These are phyloP conservation scores for Trichoderma asperelloides DNA, from an alignment of 495 filamentous ascomycete species.

Conservation along the genomic window DNA sequence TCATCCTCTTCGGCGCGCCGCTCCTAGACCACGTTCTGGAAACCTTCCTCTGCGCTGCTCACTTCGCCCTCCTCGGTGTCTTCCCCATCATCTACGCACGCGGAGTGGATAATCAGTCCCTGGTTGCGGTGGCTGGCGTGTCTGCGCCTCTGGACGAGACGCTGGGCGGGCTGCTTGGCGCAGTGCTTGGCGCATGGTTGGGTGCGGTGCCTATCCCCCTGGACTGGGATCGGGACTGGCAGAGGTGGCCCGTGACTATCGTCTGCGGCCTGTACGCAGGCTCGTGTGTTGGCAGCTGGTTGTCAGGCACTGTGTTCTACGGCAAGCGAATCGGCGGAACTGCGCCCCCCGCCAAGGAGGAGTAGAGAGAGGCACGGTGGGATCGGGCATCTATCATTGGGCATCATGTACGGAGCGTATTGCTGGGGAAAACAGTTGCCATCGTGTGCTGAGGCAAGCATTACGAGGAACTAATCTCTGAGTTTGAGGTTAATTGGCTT, in stretches of 20 bases:
- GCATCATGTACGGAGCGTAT: background rate
- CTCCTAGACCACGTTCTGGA: constrained; percentile 71
- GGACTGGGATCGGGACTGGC: constrained; percentile 94
- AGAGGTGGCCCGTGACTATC: constrained; percentile 93
- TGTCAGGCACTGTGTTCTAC: constrained; percentile 31
- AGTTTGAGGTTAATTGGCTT: background rate
- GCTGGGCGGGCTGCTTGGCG: constrained; percentile 57
- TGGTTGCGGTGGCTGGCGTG: constrained; percentile 59
- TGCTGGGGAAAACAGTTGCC: background rate
- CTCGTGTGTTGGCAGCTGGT: constrained; percentile 25
- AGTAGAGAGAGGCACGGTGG: background rate
- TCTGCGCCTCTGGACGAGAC: constrained; percentile 55
- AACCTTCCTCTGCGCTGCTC: constrained; percentile 69
- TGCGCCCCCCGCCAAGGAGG: background rate
- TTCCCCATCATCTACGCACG: constrained; percentile 74
- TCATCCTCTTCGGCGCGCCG: constrained; percentile 87
- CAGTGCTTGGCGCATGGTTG: constrained; percentile 60
- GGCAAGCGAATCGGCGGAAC: constrained; percentile 26
- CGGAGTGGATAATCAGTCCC: constrained; percentile 64
- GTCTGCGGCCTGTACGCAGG: constrained; percentile 34
- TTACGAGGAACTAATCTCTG: background rate
- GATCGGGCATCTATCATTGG: background rate
- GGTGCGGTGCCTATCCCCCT: constrained; percentile 87
- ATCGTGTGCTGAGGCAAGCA: background rate
- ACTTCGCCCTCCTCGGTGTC: constrained; percentile 67